Evolutionary conservation across 805 yeast genomes (phyloP), one percentile per base, ranked within the genome.

Genomic region (Starmerella bacillaris): DNA sequence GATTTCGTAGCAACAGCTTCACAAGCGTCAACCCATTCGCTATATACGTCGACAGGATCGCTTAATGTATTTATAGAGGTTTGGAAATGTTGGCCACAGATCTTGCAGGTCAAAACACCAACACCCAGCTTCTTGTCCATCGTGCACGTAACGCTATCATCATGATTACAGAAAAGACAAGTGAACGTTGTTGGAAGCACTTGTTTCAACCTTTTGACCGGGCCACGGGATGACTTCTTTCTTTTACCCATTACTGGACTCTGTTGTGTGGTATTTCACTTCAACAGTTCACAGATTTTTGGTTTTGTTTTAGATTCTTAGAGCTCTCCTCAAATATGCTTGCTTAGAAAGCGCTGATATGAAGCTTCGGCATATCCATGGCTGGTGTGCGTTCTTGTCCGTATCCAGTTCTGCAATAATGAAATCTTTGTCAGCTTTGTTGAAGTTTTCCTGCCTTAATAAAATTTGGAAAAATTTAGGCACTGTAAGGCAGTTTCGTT

Each of bases 11-110:
- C 89, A 35, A 78, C 76, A 22, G 78, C 82, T 49, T 78, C 92
- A 58, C 86, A 78, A 1, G 96, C 96, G 61, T 86, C 98, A 35
- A 82, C 82, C 98, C 98, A 86, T 55, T 86, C 96, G 33, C 92
- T 76, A 53, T 86, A 86, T 12, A 86, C 78, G 58, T 86, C 98
- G 28, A 86, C 83, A 0, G 98, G 94, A 38, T 79, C 94, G 6
- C 65, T 57, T 34, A 77, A 61, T 3, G 80, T 59, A 54, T 80
- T 80, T 46, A 84, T 80, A 31, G 83, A 72, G 3, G 92, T 71
- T 55, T 84, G 95, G 62, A 89, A 86, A 26, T 71, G 68, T 55
- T 84, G 95, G 0, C 95, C 95, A 54, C 98, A 86, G 22, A 83
- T 76, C 53, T 89, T 89, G 56, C 98, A 86, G 43, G 70, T 72